Base-by-base conservation (phyloP, 495 filamentous ascomycete genomes). In the Polyplosphaeria fusca region DNA sequence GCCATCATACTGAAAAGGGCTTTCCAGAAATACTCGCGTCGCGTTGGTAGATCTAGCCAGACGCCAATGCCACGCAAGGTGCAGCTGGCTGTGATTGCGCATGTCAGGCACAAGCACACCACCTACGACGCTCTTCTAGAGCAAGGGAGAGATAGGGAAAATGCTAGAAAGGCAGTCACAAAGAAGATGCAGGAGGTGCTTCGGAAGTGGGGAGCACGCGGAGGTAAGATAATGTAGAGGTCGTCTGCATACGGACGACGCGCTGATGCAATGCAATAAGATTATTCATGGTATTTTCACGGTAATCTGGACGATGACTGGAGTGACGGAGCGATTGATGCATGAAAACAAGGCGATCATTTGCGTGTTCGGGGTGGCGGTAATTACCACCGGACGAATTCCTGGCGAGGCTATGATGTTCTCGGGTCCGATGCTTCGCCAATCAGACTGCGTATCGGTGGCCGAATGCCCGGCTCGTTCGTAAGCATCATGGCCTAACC, bases 111-210 rank as follows among this genome's bases (percentile, higher is more conserved):
- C 59, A 64, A 49, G 1, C 71, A 76, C 56, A 80, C 77, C 0
- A 56, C 65, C 3, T 82, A 80, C 48, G 76, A 80, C 9, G 46
- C 38, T 7, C 48, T 79, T 16, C 65, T 81, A 13, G 56, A 63
- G 14, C 69, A 71, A 45, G 83, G 87, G 26, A 84, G 87, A 64
- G 83, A 86, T 68, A 71, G 78, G 56, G 77, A 82, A 0, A 74
- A 78, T 14, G 74, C 74, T 14, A 64, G 62, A 52, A 74, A 69
- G 41, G 60, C 71, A 0, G 52, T 77, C 27, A 67, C 62, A 25
- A 76, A 75, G 60, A 74, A 71, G 20, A 71, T 77, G 13, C 71
- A 70, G 59, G 59, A 68, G n/a, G 54, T 58, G 28, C 49, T 73
- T 39, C 67, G 70, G 46, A 68, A 74, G 57, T 74, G 67, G 59